phyloP scores from a whole-genome alignment of 345 rosid genomes.

The Mercurialis annua region DNA sequence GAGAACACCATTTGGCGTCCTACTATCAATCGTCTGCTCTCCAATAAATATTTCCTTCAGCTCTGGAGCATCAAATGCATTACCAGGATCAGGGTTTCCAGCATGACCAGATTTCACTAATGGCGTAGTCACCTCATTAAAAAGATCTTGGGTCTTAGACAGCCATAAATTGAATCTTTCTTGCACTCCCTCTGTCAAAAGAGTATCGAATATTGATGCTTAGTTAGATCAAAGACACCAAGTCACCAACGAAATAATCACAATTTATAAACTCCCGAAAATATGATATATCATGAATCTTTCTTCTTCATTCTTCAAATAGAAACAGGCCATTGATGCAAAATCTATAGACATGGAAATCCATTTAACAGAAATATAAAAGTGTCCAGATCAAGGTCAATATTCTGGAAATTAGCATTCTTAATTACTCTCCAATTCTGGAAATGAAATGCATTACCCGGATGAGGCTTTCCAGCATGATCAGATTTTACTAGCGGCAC shows the following conservation, averaged over 20 bases:
- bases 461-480: conserved; percentile 44
- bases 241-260: no score
- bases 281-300: no score
- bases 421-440: conserved; percentile 57
- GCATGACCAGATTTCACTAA: conserved; percentile 46
- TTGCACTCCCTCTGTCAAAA: conserved; percentile 60
- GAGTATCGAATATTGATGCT: conserved; percentile 10
- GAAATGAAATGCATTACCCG: conserved; percentile 39
- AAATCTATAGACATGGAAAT: no score
- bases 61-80: conserved; percentile 38
- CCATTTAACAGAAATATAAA: no score
- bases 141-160: conserved; percentile 66
- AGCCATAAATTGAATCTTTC: conserved; percentile 71
- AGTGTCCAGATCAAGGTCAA: no score
- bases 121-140: conserved; percentile 55
- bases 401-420: no score
- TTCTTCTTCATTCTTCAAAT: no score
- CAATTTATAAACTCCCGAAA: no score
- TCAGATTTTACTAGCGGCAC: conserved; percentile 52
- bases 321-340: no score
- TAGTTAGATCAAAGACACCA: conserved; percentile 14
- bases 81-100: conserved; percentile 46
- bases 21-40: conserved; percentile 62
- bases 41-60: conserved; percentile 68
- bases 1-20: conserved; percentile 57